phyloP scores from a whole-genome alignment of 2,329 filamentous ascomycete genomes.

The Lithohypha guttulata region DNA sequence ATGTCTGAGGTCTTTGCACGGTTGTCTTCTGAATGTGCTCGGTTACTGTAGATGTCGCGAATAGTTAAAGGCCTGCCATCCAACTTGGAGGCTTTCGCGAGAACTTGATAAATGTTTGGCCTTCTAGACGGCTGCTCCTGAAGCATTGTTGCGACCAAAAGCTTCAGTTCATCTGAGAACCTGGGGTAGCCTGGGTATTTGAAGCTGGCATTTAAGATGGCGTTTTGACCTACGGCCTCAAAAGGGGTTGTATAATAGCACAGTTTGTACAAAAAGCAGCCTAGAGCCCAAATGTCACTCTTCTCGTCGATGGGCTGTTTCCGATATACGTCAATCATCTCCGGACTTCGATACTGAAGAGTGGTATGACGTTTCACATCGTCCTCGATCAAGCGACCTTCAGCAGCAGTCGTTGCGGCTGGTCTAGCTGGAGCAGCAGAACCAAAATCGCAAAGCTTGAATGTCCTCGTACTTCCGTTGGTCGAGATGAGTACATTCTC shows the following conservation, averaged over 20 bases:
- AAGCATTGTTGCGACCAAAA: conserved; percentile 85
- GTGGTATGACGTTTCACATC: conserved; percentile 96
- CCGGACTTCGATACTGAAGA: conserved; percentile 90
- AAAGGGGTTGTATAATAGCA: conserved; percentile 99
- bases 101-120: conserved; percentile 89
- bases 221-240: conserved; percentile 93
- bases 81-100: conserved; percentile 80
- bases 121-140: conserved; percentile 67
- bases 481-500: conserved; percentile 89
- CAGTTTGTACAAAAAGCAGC: conserved; percentile 90
- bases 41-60: conserved; percentile 67
- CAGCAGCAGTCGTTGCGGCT: conserved; percentile 73
- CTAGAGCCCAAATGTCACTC: conserved; percentile 95
- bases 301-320: conserved; percentile 97
- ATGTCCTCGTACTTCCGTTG: conserved; percentile 55
- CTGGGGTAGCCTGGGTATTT: conserved; percentile 78
- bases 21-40: conserved; percentile 54
- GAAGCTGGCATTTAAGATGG: conserved; percentile 90
- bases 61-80: conserved; percentile 77
- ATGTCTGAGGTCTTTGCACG: conserved; percentile 50
- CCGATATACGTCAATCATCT: conserved; percentile 97
- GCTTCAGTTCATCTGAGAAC: conserved; percentile 84
- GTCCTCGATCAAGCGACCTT: conserved; percentile 88
- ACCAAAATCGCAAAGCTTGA: conserved; percentile 98
- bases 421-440: conserved; percentile 75